Percentiles rank a stretch among this genome's conserved stretches.
phyloP scores from a whole-genome alignment of 2,329 filamentous ascomycete species.

The Exophiala alcalophila region DNA sequence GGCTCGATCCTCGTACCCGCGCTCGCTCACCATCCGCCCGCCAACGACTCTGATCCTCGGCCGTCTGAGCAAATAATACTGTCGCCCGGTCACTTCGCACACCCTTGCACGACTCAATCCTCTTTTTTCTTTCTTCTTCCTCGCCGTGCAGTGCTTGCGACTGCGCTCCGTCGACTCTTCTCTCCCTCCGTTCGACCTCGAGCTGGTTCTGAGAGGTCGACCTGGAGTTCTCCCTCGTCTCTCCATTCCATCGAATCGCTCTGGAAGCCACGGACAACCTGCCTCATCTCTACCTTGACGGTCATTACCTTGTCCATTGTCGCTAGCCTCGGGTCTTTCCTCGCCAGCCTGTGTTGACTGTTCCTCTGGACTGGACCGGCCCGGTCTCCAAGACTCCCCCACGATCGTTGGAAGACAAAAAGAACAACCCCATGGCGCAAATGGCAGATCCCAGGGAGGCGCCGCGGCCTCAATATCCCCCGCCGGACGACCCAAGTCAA shows the following conservation, averaged over 20 bases:
- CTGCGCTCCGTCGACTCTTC: slow-evolving; percentile 10
- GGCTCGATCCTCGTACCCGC: slow-evolving; percentile 14
- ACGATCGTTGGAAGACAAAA: slow-evolving; percentile 16
- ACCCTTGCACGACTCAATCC: slow-evolving; percentile 25
- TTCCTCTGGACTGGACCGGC: slow-evolving; percentile 14
- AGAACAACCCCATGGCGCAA: slow-evolving; percentile 32
- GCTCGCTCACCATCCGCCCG: no score
- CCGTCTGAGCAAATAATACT: slow-evolving; percentile 25
- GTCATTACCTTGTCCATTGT: slow-evolving; percentile 26
- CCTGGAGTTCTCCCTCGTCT: slow-evolving; percentile 17
- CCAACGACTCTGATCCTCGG: no score
- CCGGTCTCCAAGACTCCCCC: slow-evolving; percentile 18
- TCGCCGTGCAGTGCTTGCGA: slow-evolving; percentile 21
- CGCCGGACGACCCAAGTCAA: slow-evolving; percentile 25
- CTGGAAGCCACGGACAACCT: slow-evolving; percentile 22
- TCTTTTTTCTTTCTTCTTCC: slow-evolving; percentile 14
- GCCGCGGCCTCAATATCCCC: slow-evolving; percentile 27
- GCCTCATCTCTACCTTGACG: slow-evolving; percentile 20
- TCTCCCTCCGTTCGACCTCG: slow-evolving; percentile 9
- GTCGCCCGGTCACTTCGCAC: slow-evolving; percentile 18
- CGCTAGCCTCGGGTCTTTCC: slow-evolving; percentile 29
- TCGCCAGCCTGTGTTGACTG: slow-evolving; percentile 25
- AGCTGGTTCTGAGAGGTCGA: slow-evolving; percentile 19
- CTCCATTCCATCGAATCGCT: slow-evolving; percentile 15
- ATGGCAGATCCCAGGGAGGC: slow-evolving; percentile 27